Conservation (phyloP, 1,284 basidiomycete genomes). For the Agaricales sp. region DNA sequence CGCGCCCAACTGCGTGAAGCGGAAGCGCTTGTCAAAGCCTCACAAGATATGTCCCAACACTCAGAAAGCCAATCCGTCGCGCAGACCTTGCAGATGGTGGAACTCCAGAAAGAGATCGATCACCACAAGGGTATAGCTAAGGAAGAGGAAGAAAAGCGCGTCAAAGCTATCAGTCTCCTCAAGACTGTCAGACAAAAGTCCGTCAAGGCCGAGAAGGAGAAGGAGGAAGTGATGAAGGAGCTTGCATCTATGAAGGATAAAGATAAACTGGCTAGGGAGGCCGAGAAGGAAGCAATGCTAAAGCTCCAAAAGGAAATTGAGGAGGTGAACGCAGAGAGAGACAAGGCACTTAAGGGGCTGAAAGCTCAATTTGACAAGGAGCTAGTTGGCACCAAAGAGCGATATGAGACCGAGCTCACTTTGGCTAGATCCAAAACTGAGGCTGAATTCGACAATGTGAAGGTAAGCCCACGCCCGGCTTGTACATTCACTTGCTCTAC, state of each 20-base stretch:
- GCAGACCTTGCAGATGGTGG: constrained; percentile 38
- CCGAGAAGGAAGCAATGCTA: constrained; percentile 49
- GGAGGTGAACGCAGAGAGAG: constrained; percentile 50
- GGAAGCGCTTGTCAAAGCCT: constrained; percentile 56
- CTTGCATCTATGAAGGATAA: constrained; percentile 39
- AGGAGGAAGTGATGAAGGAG: constrained; percentile 67
- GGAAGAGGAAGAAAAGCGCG: constrained; percentile 92
- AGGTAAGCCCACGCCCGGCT: constrained; percentile 36
- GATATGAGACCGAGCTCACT: constrained; percentile 64
- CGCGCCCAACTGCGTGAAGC: constrained; percentile 59
- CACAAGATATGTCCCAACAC: constrained; percentile 20
- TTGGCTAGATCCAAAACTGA: constrained; percentile 27
- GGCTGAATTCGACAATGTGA: constrained; percentile 29
- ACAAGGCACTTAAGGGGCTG: constrained; percentile 58
- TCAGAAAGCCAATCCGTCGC: constrained; percentile 36
- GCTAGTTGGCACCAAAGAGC: constrained; percentile 46
- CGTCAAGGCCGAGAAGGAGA: constrained; percentile 87
- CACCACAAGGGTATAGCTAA: constrained; percentile 56
- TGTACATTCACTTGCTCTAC: not conserved
- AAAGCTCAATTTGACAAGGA: constrained; percentile 75
- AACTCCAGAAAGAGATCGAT: constrained; percentile 50
- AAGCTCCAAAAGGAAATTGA: constrained; percentile 53
- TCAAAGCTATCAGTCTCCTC: constrained; percentile 83
- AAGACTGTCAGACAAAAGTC: constrained; percentile 90
- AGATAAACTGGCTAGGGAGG: constrained; percentile 51